Percentiles rank a stretch among this genome's conserved stretches.
These are phyloP conservation scores for Citrus hindsii DNA, from an alignment of 345 rosid genomes.

Conservation along the genomic window DNA sequence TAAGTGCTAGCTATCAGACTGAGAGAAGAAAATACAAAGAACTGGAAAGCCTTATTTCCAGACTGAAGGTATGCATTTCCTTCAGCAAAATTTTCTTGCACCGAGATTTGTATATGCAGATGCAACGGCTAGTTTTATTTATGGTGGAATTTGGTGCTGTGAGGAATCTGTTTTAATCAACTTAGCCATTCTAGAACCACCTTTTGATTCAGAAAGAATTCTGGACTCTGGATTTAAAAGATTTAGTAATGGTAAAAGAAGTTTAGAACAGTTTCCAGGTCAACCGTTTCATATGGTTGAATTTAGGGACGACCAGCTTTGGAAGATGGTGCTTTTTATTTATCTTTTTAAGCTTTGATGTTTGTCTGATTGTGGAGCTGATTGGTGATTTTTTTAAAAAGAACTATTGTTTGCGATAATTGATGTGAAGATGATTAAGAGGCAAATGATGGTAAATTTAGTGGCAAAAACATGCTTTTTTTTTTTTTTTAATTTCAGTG, in stretches of 20 bases:
- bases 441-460: neutral
- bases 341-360: neutral
- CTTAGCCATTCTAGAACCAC: neutral
- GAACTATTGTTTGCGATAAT: neutral
- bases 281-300: neutral
- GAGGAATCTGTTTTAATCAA: neutral
- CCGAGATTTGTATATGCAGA: neutral
- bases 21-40: constrained; percentile 51
- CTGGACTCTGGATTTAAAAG: neutral
- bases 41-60: constrained; percentile 40
- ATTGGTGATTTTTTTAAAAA: neutral
- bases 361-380: neutral
- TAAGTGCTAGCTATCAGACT: constrained; percentile 30
- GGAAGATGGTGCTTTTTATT: neutral
- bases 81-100: neutral
- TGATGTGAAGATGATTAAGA: neutral
- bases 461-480: neutral
- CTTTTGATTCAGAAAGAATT: neutral
- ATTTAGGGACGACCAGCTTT: neutral
- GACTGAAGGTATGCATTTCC: constrained; percentile 44
- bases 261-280: neutral
- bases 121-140: neutral
- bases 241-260: neutral
- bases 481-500: too few species aligned
- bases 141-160: neutral